Conservation (phyloP, 805 yeast species). For the Hyphopichia homilentoma region DNA sequence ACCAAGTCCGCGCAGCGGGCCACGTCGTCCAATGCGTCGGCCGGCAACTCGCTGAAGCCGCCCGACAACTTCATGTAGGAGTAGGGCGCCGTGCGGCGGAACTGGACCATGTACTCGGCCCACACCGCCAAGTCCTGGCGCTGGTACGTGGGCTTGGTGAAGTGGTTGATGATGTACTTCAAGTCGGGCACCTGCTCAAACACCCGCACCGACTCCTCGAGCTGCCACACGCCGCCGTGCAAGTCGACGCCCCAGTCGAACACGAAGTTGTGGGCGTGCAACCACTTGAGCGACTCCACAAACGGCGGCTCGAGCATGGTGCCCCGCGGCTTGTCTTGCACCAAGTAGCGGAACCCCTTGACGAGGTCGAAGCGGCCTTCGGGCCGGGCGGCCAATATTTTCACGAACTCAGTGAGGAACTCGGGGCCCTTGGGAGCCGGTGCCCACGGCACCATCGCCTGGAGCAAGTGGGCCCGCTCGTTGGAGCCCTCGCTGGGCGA, state of each 20-base stretch:
- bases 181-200: slow-evolving; percentile 22
- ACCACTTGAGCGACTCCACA: slow-evolving; percentile 30
- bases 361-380: slow-evolving; percentile 10
- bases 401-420: slow-evolving; percentile 12
- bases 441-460: slow-evolving; percentile 43
- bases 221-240: slow-evolving; percentile 36
- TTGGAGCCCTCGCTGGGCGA: slow-evolving; percentile 9
- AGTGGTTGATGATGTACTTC: slow-evolving; percentile 37
- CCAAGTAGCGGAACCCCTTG: slow-evolving; percentile 40
- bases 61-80: slow-evolving; percentile 40
- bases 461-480: slow-evolving; percentile 8
- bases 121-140: slow-evolving; percentile 11
- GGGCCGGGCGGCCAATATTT: slow-evolving; percentile 8
- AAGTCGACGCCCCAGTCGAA: slow-evolving; percentile 45
- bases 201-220: slow-evolving; percentile 30
- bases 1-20: slow-evolving; percentile 11
- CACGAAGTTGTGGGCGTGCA: slow-evolving; percentile 21
- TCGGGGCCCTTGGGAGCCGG: slow-evolving; percentile 34
- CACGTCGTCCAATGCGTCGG: slow-evolving; percentile 9
- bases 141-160: slow-evolving; percentile 37
- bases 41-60: slow-evolving; percentile 34
- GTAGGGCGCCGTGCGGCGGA: slow-evolving; percentile 12
- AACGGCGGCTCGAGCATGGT: slow-evolving; percentile 26
- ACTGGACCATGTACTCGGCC: slow-evolving; percentile 14
- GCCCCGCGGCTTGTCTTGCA: slow-evolving; percentile 40